Base-by-base conservation (phyloP, 2,329 filamentous ascomycete species). In the Aspergillus awamori region DNA sequence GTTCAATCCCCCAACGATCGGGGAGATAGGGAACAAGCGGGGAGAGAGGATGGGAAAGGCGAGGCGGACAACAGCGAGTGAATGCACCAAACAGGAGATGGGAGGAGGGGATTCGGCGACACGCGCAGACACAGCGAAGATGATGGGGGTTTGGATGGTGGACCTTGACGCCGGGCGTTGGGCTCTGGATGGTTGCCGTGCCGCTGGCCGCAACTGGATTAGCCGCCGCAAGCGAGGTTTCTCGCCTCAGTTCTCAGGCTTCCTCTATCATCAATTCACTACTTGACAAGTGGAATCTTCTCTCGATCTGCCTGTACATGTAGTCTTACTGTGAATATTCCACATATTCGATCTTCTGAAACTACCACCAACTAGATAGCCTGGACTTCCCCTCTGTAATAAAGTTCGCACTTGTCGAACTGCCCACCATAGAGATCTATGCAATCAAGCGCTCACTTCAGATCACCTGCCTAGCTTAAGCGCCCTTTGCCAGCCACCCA, bases 221-320 rank as follows among this genome's bases (percentile, higher is more conserved):
- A 77, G 70, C 70, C 75, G 74, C 75, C 68, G 67, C 70, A 77
- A 77, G 74, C 74, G 75, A 77, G 69, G 69, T 73, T n/a, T 8
- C 28, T 30, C 28, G 51, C 49, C 49, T 53, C 28, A 30, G 8
- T 30, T 15, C 49, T 36, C 30, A 45, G 41, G 41, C 41, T 11
- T 11, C 11, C 13, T 36, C 33, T 36, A 36, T 30, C 28, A 4
- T 26, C 26, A 26, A 26, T 26, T 26, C 26, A 26, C 26, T 26
- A 26, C 26, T 26, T 26, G 6, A 26, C 4, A 26, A 26, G 4
- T 26, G 6, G 4, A 26, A 5, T 41, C n/a, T 20, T 17, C 17
- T 41, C 15, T 17, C n/a, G 5, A 3, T 8, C 15, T 20, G 2
- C 39, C 26, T 26, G 6, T 7, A 26, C 6, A 26, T 4, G 6